Evolutionary conservation across 495 filamentous ascomycete genomes (phyloP), one percentile per base, ranked within the genome.

Genomic region (Penicillium atrosanguineum): DNA sequence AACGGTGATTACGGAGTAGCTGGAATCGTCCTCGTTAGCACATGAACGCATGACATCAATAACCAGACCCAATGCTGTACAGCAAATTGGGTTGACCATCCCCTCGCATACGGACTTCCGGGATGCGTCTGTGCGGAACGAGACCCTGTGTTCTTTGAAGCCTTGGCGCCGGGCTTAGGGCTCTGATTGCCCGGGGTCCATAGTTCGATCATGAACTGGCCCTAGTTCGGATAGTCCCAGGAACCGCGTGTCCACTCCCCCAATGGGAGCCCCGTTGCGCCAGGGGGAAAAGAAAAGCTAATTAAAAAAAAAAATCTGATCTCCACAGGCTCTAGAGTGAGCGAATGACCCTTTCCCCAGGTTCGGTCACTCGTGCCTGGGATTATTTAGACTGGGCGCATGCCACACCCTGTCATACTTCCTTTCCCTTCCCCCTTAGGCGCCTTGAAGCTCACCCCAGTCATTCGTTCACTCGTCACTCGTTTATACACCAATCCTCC

Each of bases 401-500:
- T 59, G 39, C 57, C 60, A 45, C 54, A 12, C 59, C 62, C 59
- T 62, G 51, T 56, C 54, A 60, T 53, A 60, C 50, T 61, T 48
- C 48, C 26, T 40, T 54, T 48, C 52, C 46, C 16, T 50, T 37
- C 56, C 51, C 38, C 52, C 36, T 36, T 59, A 61, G 55, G 48
- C 59, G 41, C 55, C 25, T 53, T 52, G 54, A 57, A 57, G 40
- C 58, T 56, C 52, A 59, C 40, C 45, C 64, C 16, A 64, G 62
- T 64, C 50, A 57, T 44, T 64, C 62, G 36, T 63, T 63, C 15
- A 26, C 23, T 29, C 26, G 58, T 61, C 60, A 57, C 48, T 60
- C 54, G 28, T 62, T 64, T 60, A 28, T 41, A 46, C 51, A 56
- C 43, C 45, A 28, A 18, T 31, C 18, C 19, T 45, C 48, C 14